A percentile compares a stretch with the other conserved stretches of the same genome.
These are phyloP conservation scores for Musa beccarii DNA, from an alignment of 176 grass and related monocot genomes.

Conservation along the genomic window DNA sequence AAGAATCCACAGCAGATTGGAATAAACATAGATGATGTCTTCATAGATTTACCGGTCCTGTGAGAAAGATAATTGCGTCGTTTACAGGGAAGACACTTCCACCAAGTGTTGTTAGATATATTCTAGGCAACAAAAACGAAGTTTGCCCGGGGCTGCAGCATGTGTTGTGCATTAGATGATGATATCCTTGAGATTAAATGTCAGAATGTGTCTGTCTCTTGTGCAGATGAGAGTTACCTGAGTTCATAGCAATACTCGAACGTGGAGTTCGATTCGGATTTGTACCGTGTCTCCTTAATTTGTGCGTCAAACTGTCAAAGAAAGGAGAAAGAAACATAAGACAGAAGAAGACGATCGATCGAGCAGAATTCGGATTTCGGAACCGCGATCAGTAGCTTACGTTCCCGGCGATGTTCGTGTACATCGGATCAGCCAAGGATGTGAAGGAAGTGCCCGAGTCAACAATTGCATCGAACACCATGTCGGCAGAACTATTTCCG, in stretches of 20 bases:
- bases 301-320: constrained; percentile 55
- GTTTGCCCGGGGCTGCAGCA: constrained; percentile 40
- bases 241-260: constrained; percentile 82
- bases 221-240: constrained; percentile 35
- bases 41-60: constrained; percentile 14
- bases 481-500: constrained; percentile 26
- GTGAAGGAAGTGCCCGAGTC: constrained; percentile 96
- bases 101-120: constrained; percentile 56
- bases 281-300: constrained; percentile 31
- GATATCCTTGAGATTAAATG: not conserved
- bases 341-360: not conserved
- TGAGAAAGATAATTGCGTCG: constrained; percentile 34
- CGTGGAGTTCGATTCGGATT: constrained; percentile 14
- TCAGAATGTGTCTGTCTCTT: constrained; percentile 1
- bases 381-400: constrained; percentile 34
- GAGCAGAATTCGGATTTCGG: not conserved
- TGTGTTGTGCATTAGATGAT: constrained; percentile 17
- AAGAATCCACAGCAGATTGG: constrained; percentile 8
- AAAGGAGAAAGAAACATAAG: constrained; percentile 14
- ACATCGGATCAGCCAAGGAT: constrained; percentile 64
- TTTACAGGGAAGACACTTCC: constrained; percentile 63
- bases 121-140: constrained; percentile 21
- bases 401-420: constrained; percentile 44
- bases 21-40: constrained; percentile 6
- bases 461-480: constrained; percentile 49